Conservation (phyloP, 2,329 filamentous ascomycete species). For the Colletotrichum sp. region DNA sequence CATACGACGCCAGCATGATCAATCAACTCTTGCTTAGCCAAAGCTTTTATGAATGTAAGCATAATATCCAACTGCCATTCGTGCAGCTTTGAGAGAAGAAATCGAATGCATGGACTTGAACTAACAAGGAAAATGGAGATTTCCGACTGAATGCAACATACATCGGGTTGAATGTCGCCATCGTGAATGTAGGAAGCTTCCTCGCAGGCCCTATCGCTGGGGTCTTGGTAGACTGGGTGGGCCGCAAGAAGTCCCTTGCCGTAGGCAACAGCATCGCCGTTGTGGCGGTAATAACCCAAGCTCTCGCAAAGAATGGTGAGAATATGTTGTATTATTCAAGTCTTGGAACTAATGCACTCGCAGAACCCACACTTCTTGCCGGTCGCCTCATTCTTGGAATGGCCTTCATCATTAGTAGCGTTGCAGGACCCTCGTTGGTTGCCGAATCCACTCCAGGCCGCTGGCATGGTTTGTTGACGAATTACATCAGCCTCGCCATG, state of each 20-base stretch:
- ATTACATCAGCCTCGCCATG: neutral
- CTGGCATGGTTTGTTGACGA: neutral
- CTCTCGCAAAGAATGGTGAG: neutral
- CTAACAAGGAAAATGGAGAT: neutral
- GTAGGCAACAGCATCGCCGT: neutral
- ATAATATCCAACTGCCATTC: neutral
- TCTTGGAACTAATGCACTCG: neutral
- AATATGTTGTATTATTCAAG: neutral
- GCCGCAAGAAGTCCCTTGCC: neutral
- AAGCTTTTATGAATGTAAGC: neutral
- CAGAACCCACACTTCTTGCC: neutral
- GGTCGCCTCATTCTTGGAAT: neutral
- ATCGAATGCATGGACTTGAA: neutral
- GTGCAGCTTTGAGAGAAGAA: neutral
- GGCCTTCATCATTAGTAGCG: neutral
- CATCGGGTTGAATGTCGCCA: neutral
- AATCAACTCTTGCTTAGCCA: neutral
- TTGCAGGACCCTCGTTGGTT: neutral
- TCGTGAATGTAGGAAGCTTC: neutral
- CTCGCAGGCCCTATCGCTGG: neutral
- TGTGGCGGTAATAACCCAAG: neutral
- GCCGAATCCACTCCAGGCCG: neutral
- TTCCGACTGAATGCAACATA: neutral
- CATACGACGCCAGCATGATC: neutral
- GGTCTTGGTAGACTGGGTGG: neutral